phyloP scores from a whole-genome alignment of 768 basidiomycete genomes.

The Auricularia sp. region DNA sequence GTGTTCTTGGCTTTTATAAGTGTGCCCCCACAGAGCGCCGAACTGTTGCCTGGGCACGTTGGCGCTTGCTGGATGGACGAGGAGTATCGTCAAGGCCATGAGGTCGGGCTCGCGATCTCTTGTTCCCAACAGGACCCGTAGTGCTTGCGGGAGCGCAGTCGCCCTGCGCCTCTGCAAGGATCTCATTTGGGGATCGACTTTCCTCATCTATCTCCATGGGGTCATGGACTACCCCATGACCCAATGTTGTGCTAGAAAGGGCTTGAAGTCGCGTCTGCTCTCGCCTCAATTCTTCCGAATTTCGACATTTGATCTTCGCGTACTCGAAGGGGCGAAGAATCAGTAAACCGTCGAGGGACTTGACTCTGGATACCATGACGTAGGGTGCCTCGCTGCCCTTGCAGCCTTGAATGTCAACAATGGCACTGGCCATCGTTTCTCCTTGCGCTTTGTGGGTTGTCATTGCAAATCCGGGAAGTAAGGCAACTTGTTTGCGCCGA shows the following conservation, averaged over 20 bases:
- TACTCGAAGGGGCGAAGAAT: constrained; percentile 20
- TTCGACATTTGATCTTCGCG: constrained; percentile 6
- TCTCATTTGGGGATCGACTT: too few relatives aligned
- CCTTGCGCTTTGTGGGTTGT: constrained; percentile 34
- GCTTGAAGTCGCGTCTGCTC: neutral
- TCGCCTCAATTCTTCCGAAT: neutral
- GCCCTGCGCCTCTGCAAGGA: too few relatives aligned
- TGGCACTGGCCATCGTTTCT: constrained; percentile 19
- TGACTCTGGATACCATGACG: constrained; percentile 31
- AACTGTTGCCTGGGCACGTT: too few relatives aligned
- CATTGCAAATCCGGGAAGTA: constrained; percentile 29
- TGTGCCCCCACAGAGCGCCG: too few relatives aligned
- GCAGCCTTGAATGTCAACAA: constrained; percentile 25
- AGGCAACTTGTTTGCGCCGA: constrained; percentile 24
- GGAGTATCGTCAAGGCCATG: too few relatives aligned
- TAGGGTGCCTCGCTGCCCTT: constrained; percentile 27
- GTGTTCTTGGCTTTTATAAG: too few relatives aligned
- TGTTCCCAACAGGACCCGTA: too few relatives aligned
- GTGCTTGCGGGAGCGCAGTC: too few relatives aligned
- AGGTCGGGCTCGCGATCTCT: too few relatives aligned
- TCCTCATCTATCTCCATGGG: neutral
- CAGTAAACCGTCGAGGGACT: constrained; percentile 19
- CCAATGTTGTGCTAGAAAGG: neutral
- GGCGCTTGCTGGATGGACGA: too few relatives aligned
- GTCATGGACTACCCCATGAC: neutral